These are phyloP conservation scores for Nigrospora sphaerica DNA, from an alignment of 2,329 filamentous ascomycete species.

Conservation along the genomic window DNA sequence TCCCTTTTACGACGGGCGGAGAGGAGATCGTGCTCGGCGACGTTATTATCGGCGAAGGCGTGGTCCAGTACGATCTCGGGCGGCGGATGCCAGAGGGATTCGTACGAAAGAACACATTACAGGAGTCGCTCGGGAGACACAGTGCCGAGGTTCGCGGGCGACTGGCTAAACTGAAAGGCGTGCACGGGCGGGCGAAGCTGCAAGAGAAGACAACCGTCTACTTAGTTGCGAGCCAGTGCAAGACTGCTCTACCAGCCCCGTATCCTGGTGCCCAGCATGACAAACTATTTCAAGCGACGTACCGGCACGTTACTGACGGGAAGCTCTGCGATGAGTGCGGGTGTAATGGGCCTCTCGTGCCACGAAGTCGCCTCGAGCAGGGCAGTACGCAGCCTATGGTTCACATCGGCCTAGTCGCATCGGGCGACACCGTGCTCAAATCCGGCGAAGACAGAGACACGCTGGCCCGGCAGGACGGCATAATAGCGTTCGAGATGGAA, in stretches of 20 bases:
- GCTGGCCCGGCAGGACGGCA: constrained; percentile 14
- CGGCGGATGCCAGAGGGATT: no score
- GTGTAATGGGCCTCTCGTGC: constrained; percentile 13
- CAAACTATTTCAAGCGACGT: constrained; percentile 9
- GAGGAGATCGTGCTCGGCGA: no score
- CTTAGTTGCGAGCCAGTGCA: background rate
- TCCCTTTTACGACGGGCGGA: constrained; percentile 6
- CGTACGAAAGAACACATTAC: no score
- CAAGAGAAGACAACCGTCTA: constrained; percentile 2
- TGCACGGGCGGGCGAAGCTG: constrained; percentile 4
- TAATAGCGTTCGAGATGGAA: constrained; percentile 28
- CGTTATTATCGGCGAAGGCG: no score
- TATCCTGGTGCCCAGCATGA: constrained; percentile 9
- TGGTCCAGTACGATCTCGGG: no score
- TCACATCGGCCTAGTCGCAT: constrained; percentile 29
- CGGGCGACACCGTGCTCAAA: constrained; percentile 32
- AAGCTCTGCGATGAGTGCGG: constrained; percentile 4
- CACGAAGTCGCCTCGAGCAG: constrained; percentile 10
- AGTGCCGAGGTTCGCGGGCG: no score
- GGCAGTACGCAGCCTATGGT: constrained; percentile 20
- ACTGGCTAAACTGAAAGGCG: no score
- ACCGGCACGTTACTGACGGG: constrained; percentile 8
- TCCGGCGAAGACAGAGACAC: constrained; percentile 25
- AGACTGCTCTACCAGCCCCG: constrained; percentile 2
- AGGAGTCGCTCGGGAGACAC: no score